Evolutionary conservation across 495 filamentous ascomycete species (phyloP), one percentile per base, ranked within the genome.

Genomic region (Tuber melanosporum): DNA sequence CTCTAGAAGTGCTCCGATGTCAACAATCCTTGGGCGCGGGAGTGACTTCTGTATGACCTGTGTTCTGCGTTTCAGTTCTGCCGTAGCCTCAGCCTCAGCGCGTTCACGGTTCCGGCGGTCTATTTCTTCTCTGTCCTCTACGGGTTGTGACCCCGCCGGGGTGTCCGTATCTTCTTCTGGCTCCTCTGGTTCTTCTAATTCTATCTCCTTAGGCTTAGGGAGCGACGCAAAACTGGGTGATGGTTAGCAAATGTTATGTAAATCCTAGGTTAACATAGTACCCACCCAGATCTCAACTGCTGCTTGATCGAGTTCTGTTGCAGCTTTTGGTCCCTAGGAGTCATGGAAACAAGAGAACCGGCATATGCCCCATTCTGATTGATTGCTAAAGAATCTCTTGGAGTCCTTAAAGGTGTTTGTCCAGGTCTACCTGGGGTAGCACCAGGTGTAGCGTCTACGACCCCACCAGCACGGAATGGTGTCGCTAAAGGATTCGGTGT

Each of bases 401-500:
- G 95, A 17, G 95, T 99, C 22, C 93, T 90, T 85, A 97, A 86
- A 10, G 95, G 96, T 1, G 95, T 99, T 74, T 93, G 92, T 52
- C 94, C 94, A 73, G 90, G 86, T 32, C 93, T 95, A 86, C 97
- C 87, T 14, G 95, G 95, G 1, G 95, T 99, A 69, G 93, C 92
- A 47, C 94, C 93, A 73, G 90, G 87, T 20, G 93, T 96, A 15
- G 91, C 91, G 73, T 91, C 92, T 57, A 91, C 85, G 19, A 90
- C 93, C 73, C 85, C 88, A n/a, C 86, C 88, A 79, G 90, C 86
- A 71, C 93, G 91, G 78, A 97, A 89, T 22, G 95, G 96, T 6
- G 95, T 99, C 17, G 95, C 94, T 86, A 99, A 87, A 36, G 95
- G 95, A 84, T 99, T 99, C 1, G 95, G 96, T 3, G 95, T 99